Percentiles rank a stretch among this genome's conserved stretches.
Conservation (phyloP, 1,284 basidiomycete species). For the Papiliotrema terrestris region DNA sequence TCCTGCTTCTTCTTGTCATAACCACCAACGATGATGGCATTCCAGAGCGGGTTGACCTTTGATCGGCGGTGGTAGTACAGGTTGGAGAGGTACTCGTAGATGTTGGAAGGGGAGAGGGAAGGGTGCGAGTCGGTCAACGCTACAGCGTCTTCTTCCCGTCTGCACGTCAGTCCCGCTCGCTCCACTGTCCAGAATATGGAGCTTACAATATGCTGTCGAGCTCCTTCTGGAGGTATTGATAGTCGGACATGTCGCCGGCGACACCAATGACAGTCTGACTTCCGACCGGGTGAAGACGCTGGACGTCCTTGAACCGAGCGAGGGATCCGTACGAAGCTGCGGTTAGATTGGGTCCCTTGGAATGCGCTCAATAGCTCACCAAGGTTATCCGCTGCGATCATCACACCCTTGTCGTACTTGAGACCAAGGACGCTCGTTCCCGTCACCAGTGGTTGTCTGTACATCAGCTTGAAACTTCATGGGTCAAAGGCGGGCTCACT, state of each 20-base stretch:
- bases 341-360: background rate
- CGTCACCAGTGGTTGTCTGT: conserved; percentile 89
- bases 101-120: conserved; percentile 76
- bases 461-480: background rate
- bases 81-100: conserved; percentile 88
- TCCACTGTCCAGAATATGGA: background rate
- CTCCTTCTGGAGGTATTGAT: conserved; percentile 82
- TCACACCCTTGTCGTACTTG: conserved; percentile 92
- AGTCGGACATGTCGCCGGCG: conserved; percentile 96
- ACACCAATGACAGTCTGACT: conserved; percentile 81
- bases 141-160: conserved; percentile 61
- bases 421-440: conserved; percentile 93
- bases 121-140: conserved; percentile 73
- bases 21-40: conserved; percentile 89
- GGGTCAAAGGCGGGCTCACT: conserved; percentile 8
- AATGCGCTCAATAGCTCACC: conserved; percentile 53
- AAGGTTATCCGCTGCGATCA: conserved; percentile 98
- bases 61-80: conserved; percentile 86
- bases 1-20: conserved; percentile 66
- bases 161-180: conserved; percentile 16
- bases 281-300: conserved; percentile 81
- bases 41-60: conserved; percentile 95
- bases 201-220: conserved; percentile 48
- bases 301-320: conserved; percentile 92
- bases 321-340: conserved; percentile 95